Percentiles rank a stretch among this genome's conserved stretches.
Evolutionary conservation across 2,329 filamentous ascomycete species (phyloP).

Genomic region (Pseudogymnoascus sp.): DNA sequence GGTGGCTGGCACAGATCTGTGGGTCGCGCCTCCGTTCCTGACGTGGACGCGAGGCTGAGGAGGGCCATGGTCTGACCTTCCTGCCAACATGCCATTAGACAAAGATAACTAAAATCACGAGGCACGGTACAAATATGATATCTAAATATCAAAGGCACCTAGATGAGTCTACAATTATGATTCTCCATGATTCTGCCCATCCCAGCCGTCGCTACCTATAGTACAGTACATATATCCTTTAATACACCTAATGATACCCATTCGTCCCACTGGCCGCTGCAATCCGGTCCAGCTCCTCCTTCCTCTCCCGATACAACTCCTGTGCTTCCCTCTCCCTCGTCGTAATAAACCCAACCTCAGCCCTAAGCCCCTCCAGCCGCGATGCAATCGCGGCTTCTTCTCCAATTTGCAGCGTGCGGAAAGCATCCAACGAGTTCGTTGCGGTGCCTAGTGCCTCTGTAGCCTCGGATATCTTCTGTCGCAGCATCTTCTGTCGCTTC

Average conservation of each 20-base stretch:
- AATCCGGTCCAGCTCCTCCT: slow-evolving; percentile 61
- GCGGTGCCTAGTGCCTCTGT: slow-evolving; percentile 68
- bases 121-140: background rate
- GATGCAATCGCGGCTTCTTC: slow-evolving; percentile 71
- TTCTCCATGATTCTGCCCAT: background rate
- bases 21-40: background rate
- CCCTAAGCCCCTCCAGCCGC: slow-evolving; percentile 66
- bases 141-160: background rate
- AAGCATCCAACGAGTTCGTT: slow-evolving; percentile 62
- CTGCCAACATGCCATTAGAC: background rate
- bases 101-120: background rate
- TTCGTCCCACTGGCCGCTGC: slow-evolving; percentile 1
- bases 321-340: slow-evolving; percentile 84
- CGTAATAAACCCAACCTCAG: slow-evolving; percentile 76
- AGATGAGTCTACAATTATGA: background rate
- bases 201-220: background rate
- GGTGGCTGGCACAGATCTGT: background rate
- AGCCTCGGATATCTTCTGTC: slow-evolving; percentile 71
- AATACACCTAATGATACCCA: slow-evolving; percentile 6
- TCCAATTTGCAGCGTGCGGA: slow-evolving; percentile 66
- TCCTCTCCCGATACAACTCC: slow-evolving; percentile 69
- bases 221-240: background rate
- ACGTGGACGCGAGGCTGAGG: background rate
- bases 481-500: slow-evolving; percentile 72
- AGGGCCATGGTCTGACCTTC: background rate